Evolutionary conservation across 179 eudicot genomes (phyloP).

Genomic region (Gypsophila paniculata): DNA sequence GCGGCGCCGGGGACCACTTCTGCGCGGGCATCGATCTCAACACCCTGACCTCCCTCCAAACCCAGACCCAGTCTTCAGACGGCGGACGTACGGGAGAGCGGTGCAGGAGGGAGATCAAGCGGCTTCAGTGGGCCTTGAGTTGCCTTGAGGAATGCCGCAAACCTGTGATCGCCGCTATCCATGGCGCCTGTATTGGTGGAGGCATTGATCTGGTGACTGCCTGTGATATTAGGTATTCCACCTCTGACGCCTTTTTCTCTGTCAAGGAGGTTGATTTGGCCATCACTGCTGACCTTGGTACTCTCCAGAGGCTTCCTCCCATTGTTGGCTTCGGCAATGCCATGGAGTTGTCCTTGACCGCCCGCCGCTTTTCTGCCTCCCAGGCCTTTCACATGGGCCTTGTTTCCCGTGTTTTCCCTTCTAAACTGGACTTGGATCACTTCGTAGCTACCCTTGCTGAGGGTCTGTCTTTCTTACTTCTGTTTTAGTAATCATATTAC

Average conservation of each 20-base stretch:
- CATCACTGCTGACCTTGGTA: conserved; percentile 79
- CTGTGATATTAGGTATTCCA: conserved; percentile 73
- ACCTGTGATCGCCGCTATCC: conserved; percentile 69
- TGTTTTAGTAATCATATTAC: too few relatives aligned
- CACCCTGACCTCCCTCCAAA: conserved; percentile 26
- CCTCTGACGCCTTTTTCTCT: conserved; percentile 53
- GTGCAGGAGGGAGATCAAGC: conserved; percentile 50
- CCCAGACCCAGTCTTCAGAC: conserved; percentile 24
- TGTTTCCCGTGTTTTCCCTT: conserved; percentile 51
- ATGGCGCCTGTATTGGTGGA: conserved; percentile 83
- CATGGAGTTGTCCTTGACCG: conserved; percentile 79
- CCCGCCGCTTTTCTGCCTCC: conserved; percentile 49
- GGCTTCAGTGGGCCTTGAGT: conserved; percentile 55
- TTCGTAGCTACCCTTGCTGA: conserved; percentile 52
- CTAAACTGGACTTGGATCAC: conserved; percentile 46
- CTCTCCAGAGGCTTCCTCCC: conserved; percentile 80
- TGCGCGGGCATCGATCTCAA: conserved; percentile 84
- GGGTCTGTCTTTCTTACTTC: conserved; percentile 42
- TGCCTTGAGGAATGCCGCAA: conserved; percentile 80
- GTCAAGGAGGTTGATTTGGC: conserved; percentile 95
- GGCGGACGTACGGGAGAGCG: conserved; percentile 55
- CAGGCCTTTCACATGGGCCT: conserved; percentile 73
- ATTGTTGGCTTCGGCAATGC: conserved; percentile 83
- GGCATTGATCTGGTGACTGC: conserved; percentile 74
- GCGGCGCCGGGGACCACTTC: conserved; percentile 65